Evolutionary conservation across 805 yeast genomes (phyloP).

Genomic region (Metschnikowia sp.): DNA sequence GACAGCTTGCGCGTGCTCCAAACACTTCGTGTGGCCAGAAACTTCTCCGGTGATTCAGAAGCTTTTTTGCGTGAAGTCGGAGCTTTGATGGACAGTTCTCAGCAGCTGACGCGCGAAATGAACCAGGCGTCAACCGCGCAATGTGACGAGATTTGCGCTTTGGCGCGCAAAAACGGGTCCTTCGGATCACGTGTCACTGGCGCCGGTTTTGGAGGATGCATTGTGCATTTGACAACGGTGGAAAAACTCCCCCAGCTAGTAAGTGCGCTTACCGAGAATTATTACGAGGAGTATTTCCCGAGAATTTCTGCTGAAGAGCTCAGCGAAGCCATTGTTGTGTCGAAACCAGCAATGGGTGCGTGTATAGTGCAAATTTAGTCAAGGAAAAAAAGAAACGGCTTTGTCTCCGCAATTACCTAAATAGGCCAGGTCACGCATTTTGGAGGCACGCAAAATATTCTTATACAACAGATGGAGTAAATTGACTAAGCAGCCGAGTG

Average conservation of each 20-base stretch:
- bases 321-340: constrained; percentile 49
- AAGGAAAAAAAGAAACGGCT: not conserved
- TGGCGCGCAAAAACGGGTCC: constrained; percentile 56
- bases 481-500: no score
- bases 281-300: constrained; percentile 50
- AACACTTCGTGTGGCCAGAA: constrained; percentile 40
- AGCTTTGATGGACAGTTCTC: constrained; percentile 55
- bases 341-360: constrained; percentile 56
- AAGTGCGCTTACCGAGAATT: constrained; percentile 46
- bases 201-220: constrained; percentile 77
- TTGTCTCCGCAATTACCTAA: no score
- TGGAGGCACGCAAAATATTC: no score
- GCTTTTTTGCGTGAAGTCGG: constrained; percentile 48
- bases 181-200: constrained; percentile 72
- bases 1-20: constrained; percentile 60
- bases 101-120: constrained; percentile 45
- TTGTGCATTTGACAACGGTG: constrained; percentile 58
- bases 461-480: no score
- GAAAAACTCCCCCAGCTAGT: constrained; percentile 37
- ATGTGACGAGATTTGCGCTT: constrained; percentile 48
- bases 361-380: constrained; percentile 20
- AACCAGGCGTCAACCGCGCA: constrained; percentile 53
- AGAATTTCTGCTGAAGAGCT: constrained; percentile 43
- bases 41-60: constrained; percentile 22
- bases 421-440: no score